Evolutionary conservation across 2,329 filamentous ascomycete genomes (phyloP), one percentile per base, ranked within the genome.

Genomic region (Fusarium virguliforme): DNA sequence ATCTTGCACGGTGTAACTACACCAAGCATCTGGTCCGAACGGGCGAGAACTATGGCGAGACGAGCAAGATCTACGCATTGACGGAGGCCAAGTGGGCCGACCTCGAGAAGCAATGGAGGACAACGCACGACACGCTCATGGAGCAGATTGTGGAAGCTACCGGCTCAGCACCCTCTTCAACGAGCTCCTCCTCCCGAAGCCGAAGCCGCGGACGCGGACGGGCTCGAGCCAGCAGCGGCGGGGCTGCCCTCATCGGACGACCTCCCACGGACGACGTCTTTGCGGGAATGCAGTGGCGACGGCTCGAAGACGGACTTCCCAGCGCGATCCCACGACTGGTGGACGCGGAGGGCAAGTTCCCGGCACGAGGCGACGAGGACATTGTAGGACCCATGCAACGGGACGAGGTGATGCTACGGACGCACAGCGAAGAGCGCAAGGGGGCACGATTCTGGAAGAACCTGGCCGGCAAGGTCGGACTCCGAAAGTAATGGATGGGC

Each of bases 321-420:
- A 88, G 88, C 65, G 89, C 88, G 62, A 89, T 94, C 70, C 92
- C 92, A 0, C 86, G 88, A 28, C 88, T 95, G 73, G 85, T 91
- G 68, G 90, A 93, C 77, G 85, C 91, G 77, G 87, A 92, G 68
- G 92, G 92, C 77, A 97, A 98, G 80, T 98, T 97, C 76, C 94
- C 94, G 26, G 90, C 91, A 74, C 88, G 95, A 34, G 94, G 94
- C 58, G 94, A 97, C 76, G 92, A 95, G 75, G 95, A 97, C 80
- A 97, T 98, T 78, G 94, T 98, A 48, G 95, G 95, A 1, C 95
- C 95, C 7, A 97, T 98, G 95, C 89, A 90, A 74, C 87, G 88
- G 12, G 86, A 88, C 71, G 83, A 84, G 40, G 81, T 84, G 68
- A 89, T 89, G 87, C 79, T 81, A 32, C 82, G 85, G 51, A 80